A percentile compares a stretch with the other conserved stretches of the same genome.
These are phyloP conservation scores for Pneumocystis wakefieldiae DNA, from an alignment of 1,139 yeast species.

Conservation along the genomic window DNA sequence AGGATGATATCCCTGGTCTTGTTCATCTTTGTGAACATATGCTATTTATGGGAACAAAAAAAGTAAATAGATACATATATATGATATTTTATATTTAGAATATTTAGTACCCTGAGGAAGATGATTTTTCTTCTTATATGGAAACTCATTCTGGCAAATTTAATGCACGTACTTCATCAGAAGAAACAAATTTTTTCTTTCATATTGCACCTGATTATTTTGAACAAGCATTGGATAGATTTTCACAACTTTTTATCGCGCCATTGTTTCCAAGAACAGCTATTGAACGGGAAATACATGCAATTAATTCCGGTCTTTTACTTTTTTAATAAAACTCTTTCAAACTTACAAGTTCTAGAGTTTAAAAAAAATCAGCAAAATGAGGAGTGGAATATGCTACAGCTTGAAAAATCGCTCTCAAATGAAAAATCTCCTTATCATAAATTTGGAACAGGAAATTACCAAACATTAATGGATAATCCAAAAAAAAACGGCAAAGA, in stretches of 20 bases:
- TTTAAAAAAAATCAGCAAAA: slow-evolving; percentile 85
- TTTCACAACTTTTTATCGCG: slow-evolving; percentile 76
- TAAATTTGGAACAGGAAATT: slow-evolving; percentile 64
- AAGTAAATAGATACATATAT: not conserved
- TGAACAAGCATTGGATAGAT: slow-evolving; percentile 80
- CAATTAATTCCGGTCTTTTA: slow-evolving; percentile 53
- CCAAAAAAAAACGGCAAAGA: slow-evolving; percentile 40
- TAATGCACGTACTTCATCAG: slow-evolving; percentile 80
- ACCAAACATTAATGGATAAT: slow-evolving; percentile 40
- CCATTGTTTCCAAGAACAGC: slow-evolving; percentile 72
- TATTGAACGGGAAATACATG: slow-evolving; percentile 81
- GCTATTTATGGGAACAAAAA: slow-evolving; percentile 89
- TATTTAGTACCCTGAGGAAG: slow-evolving; percentile 67
- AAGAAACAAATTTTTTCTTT: slow-evolving; percentile 82
- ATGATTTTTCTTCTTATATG: slow-evolving; percentile 67
- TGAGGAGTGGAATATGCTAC: slow-evolving; percentile 78
- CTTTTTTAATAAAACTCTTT: not conserved
- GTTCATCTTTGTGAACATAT: slow-evolving; percentile 97
- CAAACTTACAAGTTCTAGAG: slow-evolving; percentile 28
- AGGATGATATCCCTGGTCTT: slow-evolving; percentile 53
- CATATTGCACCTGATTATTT: slow-evolving; percentile 64
- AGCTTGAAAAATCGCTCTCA: slow-evolving; percentile 60
- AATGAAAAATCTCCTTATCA: slow-evolving; percentile 57
- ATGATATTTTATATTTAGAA: not conserved
- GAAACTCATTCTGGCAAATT: slow-evolving; percentile 54